Base-by-base conservation (phyloP, 2,329 filamentous ascomycete genomes). In the Ophiostoma montium region DNA sequence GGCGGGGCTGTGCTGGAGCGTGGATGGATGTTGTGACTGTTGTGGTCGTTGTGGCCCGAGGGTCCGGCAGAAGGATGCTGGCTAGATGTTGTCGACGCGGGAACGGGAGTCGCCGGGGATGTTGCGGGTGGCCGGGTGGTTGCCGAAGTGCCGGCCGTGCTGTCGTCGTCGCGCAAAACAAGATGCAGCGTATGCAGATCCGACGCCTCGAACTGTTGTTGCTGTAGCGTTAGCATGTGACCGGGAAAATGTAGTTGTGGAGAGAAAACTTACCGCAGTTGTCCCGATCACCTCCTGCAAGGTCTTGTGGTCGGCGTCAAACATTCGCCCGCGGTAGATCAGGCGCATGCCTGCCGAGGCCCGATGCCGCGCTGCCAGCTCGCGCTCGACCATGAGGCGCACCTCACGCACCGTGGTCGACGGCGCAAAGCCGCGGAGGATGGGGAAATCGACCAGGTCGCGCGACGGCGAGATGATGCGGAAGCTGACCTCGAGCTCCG, bases 301-400 rank as follows among this genome's bases (percentile, higher is more conserved):
- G 15, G 50, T 54, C 35, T 38, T 45, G 3, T 32, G 36, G 19
- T 54, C 50, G 2, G 10, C 23, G 7, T 54, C 52, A 10, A 56
- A 15, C 16, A 56, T 45, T 2, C 53, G 53, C 13, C 55, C 55
- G 1, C 50, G 50, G 44, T 55, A 54, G n/a, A 56, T 56, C 19
- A 56, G 23, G 0, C 54, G 53, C 41, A 56, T 45, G 27, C 51
- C 53, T 11, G 16, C 12, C 15, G 35, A 7, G 12, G 50, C 50
- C 32, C 41, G 50, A 10, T 35, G 42, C 2, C 53, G 52, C 4
- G 31, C 15, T 0, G 45, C 21, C 7, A 56, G 30, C 19, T 55
- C 44, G 2, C 19, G 33, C 13, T 44, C 51, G 18, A 53, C 49
- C n/a, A 44, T 43, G 10, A 15, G 13, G 33, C 49, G 50, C 16